Conservation (phyloP, 208 protist species). For the Leishmania amazonensis region DNA sequence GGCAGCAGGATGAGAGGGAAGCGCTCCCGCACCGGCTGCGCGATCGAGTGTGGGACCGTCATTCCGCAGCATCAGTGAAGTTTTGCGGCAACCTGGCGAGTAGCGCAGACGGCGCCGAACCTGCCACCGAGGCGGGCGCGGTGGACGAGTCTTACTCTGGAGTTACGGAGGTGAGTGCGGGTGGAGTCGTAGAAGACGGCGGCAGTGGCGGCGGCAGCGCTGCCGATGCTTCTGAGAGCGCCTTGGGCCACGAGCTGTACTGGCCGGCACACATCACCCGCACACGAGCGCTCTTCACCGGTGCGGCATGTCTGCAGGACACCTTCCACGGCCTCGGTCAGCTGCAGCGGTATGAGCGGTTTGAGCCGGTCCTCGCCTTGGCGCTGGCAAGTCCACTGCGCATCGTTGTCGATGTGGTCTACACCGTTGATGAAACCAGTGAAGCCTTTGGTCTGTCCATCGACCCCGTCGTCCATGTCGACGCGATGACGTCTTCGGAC, state of each 20-base stretch:
- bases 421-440: conserved; percentile 70
- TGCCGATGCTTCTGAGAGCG: conserved; percentile 1
- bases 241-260: conserved; percentile 40
- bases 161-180: background rate
- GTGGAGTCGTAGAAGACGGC: background rate
- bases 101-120: background rate
- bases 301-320: conserved; percentile 29
- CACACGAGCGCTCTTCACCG: conserved; percentile 27
- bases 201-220: background rate
- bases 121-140: background rate
- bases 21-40: background rate
- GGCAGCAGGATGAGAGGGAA: background rate
- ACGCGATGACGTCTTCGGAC: background rate
- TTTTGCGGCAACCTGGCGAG: background rate
- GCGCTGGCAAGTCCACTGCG: conserved; percentile 51
- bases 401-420: conserved; percentile 69
- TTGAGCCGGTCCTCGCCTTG: conserved; percentile 46
- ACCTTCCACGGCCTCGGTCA: conserved; percentile 29
- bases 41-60: background rate
- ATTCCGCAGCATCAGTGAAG: background rate
- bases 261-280: conserved; percentile 73
- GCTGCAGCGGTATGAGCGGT: conserved; percentile 50
- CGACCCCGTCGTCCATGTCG: conserved; percentile 9
- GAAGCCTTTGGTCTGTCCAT: conserved; percentile 35
- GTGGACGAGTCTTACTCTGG: conserved; percentile 5